Base-by-base conservation (phyloP, 805 yeast species). In the Ogataea methylovora region DNA sequence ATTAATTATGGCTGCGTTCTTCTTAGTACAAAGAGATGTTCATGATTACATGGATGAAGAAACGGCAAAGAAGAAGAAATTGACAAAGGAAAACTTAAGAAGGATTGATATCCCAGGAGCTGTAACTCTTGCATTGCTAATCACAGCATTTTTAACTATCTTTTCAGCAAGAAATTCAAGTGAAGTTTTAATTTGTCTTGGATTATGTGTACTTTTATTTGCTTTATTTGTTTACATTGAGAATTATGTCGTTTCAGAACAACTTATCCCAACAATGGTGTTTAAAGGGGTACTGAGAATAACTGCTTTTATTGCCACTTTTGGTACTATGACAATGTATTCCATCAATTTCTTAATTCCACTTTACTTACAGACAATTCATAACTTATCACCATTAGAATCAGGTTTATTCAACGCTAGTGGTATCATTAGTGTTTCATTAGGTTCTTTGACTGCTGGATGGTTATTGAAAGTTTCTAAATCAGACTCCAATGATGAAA, bases 51-150 rank as follows among this genome's bases (percentile, higher is more conserved):
- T 41, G 20, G 16, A 34, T 10, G 40, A 45, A 35, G 52, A 52
- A n/a, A 44, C 46, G 29, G 33, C 47, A 20, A 22, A 39, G 27
- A 38, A 41, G 6, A 38, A 43, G n/a, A 46, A 61, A 36, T 63
- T 60, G 33, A 51, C 61, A 1, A 46, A 42, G 31, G 50, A 48
- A 19, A 65, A 65, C 33, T 38, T 66, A 33, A 42, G 43, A 14
- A 53, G 58, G 37, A 58, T 67, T 23, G 73, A 67, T 44, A 43
- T 65, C 28, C 59, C 60, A 3, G 73, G 73, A 3, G 62, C 70
- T 3, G 38, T 58, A 4, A 44, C 58, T 3, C 42, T 65, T 9
- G 57, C 65, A 20, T 30, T 50, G 11, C 42, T 54, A 4, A 61
- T 65, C 20, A 50, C 62, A 3, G 51, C 61, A 12, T 41, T 60